These are phyloP conservation scores for Globisporangium emineosum DNA, from an alignment of 352 stramenopile genomes.

Conservation along the genomic window DNA sequence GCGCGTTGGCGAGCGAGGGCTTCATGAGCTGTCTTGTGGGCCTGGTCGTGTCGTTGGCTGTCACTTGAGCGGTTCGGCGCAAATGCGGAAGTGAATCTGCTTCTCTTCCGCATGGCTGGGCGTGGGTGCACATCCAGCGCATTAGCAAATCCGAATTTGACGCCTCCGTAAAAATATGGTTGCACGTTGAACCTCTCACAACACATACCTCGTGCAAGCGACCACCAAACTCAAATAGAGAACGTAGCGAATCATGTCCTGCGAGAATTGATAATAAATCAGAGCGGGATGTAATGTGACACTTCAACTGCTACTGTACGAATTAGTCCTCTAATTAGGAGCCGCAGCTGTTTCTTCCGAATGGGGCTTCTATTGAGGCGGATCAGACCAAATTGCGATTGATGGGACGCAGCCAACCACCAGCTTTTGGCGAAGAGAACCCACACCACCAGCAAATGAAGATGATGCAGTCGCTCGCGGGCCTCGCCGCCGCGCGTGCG, in stretches of 20 bases:
- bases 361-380: not conserved
- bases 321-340: slow-evolving; percentile 3
- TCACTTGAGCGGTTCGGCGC: not conserved
- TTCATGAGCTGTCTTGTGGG: not conserved
- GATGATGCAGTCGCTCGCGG: slow-evolving; percentile 7
- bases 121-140: not conserved
- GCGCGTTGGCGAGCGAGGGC: not conserved
- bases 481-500: not conserved
- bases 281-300: slow-evolving; percentile 2
- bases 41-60: no score
- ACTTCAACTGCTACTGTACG: not conserved
- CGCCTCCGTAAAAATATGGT: not conserved
- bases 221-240: not conserved
- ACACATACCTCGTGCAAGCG: not conserved
- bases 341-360: slow-evolving; percentile 1
- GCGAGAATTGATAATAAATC: not conserved
- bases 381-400: not conserved
- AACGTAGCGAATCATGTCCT: not conserved
- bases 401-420: slow-evolving; percentile 7
- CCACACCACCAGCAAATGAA: slow-evolving; percentile 3
- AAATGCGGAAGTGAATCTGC: slow-evolving; percentile 6
- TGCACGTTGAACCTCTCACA: slow-evolving; percentile 2
- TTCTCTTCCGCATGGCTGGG: not conserved
- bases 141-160: not conserved
- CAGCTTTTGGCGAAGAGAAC: not conserved